phyloP scores from a whole-genome alignment of 2,329 filamentous ascomycete species.

The Fusarium compactum region DNA sequence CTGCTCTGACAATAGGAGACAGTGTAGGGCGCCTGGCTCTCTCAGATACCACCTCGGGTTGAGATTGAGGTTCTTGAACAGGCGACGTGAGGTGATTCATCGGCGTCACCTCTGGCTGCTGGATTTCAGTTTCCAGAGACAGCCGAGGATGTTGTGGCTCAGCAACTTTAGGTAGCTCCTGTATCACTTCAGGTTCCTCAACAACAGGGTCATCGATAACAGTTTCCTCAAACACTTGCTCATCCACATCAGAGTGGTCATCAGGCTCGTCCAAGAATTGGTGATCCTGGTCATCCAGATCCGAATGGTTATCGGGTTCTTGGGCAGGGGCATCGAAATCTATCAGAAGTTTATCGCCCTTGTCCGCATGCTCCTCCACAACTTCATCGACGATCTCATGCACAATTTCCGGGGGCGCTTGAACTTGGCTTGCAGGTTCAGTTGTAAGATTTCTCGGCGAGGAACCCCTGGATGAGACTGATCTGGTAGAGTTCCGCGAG shows the following conservation, averaged over 20 bases:
- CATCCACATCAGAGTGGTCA: slow-evolving; percentile 7
- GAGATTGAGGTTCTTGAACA: slow-evolving; percentile 50
- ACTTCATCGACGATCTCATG: slow-evolving; percentile 35
- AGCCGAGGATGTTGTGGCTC: slow-evolving; percentile 25
- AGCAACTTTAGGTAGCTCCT: slow-evolving; percentile 12
- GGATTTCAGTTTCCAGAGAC: slow-evolving; percentile 25
- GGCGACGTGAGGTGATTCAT: slow-evolving; percentile 56
- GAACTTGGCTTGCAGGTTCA: slow-evolving; percentile 2
- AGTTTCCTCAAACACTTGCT: slow-evolving; percentile 25
- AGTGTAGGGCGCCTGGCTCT: slow-evolving; percentile 58
- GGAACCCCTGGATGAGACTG: slow-evolving; percentile 16
- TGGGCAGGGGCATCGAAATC: slow-evolving; percentile 14
- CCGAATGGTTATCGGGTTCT: slow-evolving; percentile 5
- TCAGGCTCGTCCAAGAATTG: slow-evolving; percentile 14
- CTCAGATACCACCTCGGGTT: slow-evolving; percentile 48
- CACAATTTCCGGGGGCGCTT: slow-evolving; percentile 17
- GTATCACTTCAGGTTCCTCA: slow-evolving; percentile 24
- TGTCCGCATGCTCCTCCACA: slow-evolving; percentile 4
- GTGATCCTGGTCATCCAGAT: slow-evolving; percentile 26
- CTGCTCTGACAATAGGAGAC: slow-evolving; percentile 70
- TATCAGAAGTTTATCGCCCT: slow-evolving; percentile 6
- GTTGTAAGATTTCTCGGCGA: slow-evolving; percentile 11
- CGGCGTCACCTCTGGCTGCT: slow-evolving; percentile 51
- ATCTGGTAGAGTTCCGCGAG: slow-evolving; percentile 23
- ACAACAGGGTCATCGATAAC: slow-evolving; percentile 22